Evolutionary conservation across 371 early-diverging fungal genomes (phyloP), one percentile per base, ranked within the genome.

Genomic region (Fennellomyces sp.): DNA sequence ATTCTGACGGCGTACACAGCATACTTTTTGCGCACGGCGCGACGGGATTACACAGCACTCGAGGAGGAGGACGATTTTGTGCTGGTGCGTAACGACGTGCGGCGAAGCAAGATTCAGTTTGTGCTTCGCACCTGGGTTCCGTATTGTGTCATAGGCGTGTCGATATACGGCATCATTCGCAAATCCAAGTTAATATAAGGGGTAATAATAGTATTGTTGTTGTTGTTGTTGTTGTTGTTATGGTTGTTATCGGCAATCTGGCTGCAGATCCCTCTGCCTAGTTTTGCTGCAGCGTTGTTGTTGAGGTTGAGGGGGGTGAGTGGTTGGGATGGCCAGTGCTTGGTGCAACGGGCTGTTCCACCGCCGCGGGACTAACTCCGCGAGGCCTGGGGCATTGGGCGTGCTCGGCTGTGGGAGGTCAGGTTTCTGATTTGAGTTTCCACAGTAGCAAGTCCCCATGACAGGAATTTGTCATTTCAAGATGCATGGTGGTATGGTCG

Each of bases 81-180:
- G 26, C 30, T 68, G 21, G 41, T 66, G n/a, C 68, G 68, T 2
- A 50, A 63, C 21, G 68, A 68, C 52, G 60, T 52, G 15, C 42
- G 39, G 8, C 60, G 41, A 10, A 59, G 52, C 26, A 55, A 23
- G 19, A 13, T 62, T 12, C 56, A 56, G 17, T 63, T 50, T 51
- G n/a, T 56, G 13, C 12, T 56, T 5, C 17, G 35, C 15, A 48
- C 36, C 3, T 19, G 33, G 21, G 39, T 51, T 28, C 63, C 56
- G 15, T 63, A 56, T 39, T 56, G 63, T 52, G 13, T 56, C 5
- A 23, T 33, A 21, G 52, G 54, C 13, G 51, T 41, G 10, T 48
- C 63, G n/a, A 29, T 53, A 21, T 61, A 41, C 27, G 51, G 51
- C 17, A 29, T 29, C 5, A 28, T 28, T 51, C 23, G 23, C 33